Evolutionary conservation across 2,329 filamentous ascomycete species (phyloP).

Genomic region (Cercospora sp.): DNA sequence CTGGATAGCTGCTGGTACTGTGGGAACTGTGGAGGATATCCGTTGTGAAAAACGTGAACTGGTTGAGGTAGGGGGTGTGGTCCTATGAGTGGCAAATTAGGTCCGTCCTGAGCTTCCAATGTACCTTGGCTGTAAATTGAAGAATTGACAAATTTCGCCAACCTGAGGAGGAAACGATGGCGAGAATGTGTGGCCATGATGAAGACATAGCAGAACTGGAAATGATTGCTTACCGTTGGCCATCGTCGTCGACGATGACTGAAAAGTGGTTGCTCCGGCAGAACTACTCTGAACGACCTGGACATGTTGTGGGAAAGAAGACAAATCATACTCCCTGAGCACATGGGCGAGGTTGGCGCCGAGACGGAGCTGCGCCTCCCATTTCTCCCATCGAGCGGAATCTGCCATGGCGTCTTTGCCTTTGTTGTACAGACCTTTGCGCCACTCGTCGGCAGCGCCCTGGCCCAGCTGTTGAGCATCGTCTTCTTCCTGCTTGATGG

Average conservation of each 20-base stretch:
- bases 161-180: background rate
- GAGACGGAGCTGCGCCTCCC: slow-evolving; percentile 52
- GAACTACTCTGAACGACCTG: slow-evolving; percentile 28
- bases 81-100: slow-evolving; percentile 23
- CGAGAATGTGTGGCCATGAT: background rate
- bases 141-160: background rate
- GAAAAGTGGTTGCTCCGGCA: slow-evolving; percentile 27
- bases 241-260: slow-evolving; percentile 24
- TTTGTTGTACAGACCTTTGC: slow-evolving; percentile 68
- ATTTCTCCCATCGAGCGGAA: slow-evolving; percentile 72
- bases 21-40: slow-evolving; percentile 14
- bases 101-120: background rate
- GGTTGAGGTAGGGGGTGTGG: slow-evolving; percentile 35
- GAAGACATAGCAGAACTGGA: slow-evolving; percentile 5
- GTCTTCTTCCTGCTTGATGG: slow-evolving; percentile 63
- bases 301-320: slow-evolving; percentile 32
- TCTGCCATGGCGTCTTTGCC: slow-evolving; percentile 63
- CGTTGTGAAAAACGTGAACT: slow-evolving; percentile 32
- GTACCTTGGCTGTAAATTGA: background rate
- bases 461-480: slow-evolving; percentile 66
- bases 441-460: slow-evolving; percentile 73
- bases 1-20: slow-evolving; percentile 12
- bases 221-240: slow-evolving; percentile 34
- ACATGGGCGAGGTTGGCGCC: slow-evolving; percentile 33
- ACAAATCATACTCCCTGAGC: slow-evolving; percentile 39